Conservation (phyloP, 768 basidiomycete species). For the Serendipita sp. region DNA sequence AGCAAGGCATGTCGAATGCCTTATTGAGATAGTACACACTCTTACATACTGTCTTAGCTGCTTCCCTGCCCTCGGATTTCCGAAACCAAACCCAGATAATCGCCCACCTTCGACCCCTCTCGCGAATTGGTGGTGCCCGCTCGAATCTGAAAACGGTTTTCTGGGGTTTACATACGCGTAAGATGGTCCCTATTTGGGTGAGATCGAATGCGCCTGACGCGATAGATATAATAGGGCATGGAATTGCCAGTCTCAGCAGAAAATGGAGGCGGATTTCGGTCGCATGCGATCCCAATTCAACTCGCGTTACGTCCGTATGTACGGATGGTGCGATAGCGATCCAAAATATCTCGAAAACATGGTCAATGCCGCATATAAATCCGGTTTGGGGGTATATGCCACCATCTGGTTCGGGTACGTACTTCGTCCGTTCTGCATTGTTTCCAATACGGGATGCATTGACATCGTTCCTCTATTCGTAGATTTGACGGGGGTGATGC, state of each 20-base stretch:
- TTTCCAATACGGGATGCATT: too few species aligned
- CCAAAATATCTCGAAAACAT: not conserved
- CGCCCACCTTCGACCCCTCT: not conserved
- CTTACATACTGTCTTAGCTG: not conserved
- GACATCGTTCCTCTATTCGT: not conserved
- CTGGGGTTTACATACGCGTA: slow-evolving; percentile 1
- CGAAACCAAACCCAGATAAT: not conserved
- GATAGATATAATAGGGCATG: too few species aligned
- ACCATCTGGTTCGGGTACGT: slow-evolving; percentile 6
- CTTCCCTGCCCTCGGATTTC: not conserved
- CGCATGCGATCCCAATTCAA: slow-evolving; percentile 8
- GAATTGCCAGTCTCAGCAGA: not conserved
- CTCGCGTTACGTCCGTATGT: slow-evolving; percentile 12
- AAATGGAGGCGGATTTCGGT: slow-evolving; percentile 6
- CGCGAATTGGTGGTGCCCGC: not conserved
- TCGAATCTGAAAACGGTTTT: not conserved
- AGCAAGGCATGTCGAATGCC: too few species aligned
- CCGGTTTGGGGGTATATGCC: slow-evolving; percentile 6
- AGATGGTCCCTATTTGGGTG: not conserved
- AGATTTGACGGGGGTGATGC: not conserved
- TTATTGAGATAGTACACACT: too few species aligned
- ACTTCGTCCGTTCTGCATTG: too few species aligned
- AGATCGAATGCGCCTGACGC: too few species aligned
- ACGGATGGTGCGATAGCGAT: slow-evolving; percentile 10
- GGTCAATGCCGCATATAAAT: slow-evolving; percentile 7